Evolutionary conservation across 2,329 filamentous ascomycete species (phyloP), one percentile per base, ranked within the genome.

Genomic region (Tolypocladium ovalisporum): DNA sequence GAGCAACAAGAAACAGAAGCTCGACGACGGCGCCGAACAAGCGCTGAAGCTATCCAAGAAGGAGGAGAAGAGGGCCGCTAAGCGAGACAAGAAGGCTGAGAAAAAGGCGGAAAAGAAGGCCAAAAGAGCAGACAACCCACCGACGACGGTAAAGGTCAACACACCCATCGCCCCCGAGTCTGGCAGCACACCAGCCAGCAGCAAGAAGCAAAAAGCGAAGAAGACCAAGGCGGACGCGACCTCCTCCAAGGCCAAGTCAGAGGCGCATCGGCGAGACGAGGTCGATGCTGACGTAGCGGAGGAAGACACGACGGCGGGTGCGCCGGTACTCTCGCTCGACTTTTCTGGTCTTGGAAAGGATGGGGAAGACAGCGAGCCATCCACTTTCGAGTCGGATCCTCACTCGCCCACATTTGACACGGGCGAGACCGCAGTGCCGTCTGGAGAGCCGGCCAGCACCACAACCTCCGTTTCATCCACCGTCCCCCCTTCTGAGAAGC

Each of bases 381-480:
- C 83, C 54, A 74, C 77, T 34, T 75, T 77, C n/a, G 73, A 76
- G 52, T 89, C 86, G 9, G 68, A 70, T 62, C 66, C 66, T 54
- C 70, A 72, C 22, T 74, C 73, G 36, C 81, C 84, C 29, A 75
- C 78, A 3, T 86, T 85, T 64, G 86, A 90, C 67, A 74, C 72
- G 55, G 75, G 76, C 57, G 71, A 74, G 44, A 65, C 68, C 22
- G 71, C 79, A 61, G 70, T 73, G 42, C 60, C 69, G 29, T 68
- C 70, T 7, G 71, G 66, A 59, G 79, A 82, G 59, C 67, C 76
- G n/a, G 73, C 79, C 53, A 84, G 82, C 70, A 75, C 77, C 60
- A 82, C 80, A 52, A 90, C 88, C 35, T 90, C 88, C 22, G 80
- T 85, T 56, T 88, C 87, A 56, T 89, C 87, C 27, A 79, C 84